Conservation (phyloP, 768 basidiomycete genomes). For the Astraeus odoratus region DNA sequence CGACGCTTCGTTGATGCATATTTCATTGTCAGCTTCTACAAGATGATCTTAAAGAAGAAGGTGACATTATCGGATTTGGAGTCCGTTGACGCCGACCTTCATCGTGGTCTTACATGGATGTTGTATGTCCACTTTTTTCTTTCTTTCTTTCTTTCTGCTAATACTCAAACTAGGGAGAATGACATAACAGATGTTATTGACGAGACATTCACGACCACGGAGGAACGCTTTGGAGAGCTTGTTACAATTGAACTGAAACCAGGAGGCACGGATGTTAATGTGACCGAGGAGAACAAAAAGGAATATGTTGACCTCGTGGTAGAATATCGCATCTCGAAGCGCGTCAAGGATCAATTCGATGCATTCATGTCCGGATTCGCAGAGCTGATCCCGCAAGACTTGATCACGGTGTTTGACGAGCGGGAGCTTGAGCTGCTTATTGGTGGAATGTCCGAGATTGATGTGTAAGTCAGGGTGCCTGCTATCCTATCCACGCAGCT, state of each 20-base stretch:
- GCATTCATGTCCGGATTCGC: constrained; percentile 99
- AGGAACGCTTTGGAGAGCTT: constrained; percentile 98
- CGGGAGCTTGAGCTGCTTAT: constrained; percentile 95
- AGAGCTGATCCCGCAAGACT: constrained; percentile 95
- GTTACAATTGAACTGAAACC: constrained; percentile 93
- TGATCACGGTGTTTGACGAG: constrained; percentile 98
- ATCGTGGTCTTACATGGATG: constrained; percentile 98
- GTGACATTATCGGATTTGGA: constrained; percentile 90
- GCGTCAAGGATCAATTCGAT: constrained; percentile 97
- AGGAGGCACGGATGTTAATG: constrained; percentile 77
- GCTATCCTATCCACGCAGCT: not conserved
- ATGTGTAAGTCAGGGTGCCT: constrained; percentile 62
- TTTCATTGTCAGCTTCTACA: constrained; percentile 99
- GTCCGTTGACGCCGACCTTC: constrained; percentile 92
- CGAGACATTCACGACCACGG: constrained; percentile 94
- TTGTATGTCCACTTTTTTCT: constrained; percentile 49
- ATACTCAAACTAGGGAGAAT: constrained; percentile 63
- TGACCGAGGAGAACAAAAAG: constrained; percentile 98
- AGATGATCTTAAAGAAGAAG: constrained; percentile 99
- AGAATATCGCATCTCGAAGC: constrained; percentile 94
- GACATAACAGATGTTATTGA: constrained; percentile 98
- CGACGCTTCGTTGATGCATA: constrained; percentile 98
- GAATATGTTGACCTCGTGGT: constrained; percentile 94
- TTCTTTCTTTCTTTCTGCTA: constrained; percentile 5
- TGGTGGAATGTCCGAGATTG: constrained; percentile 99